Evolutionary conservation across 148 eudicot species (phyloP).

Genomic region (Spergularia bocconei): DNA sequence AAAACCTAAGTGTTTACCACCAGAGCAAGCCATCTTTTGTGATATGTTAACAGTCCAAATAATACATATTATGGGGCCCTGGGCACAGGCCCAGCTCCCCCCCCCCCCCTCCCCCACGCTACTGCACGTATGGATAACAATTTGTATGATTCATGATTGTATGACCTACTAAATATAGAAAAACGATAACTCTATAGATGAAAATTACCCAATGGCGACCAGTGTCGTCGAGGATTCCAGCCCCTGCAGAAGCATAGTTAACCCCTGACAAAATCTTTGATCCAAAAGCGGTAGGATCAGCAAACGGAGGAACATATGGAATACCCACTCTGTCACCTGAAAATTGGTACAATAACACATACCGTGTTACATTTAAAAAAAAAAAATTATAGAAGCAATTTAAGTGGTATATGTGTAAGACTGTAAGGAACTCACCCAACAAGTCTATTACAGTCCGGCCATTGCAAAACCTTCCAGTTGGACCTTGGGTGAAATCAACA

Average conservation of each 20-base stretch:
- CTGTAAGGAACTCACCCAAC: slow-evolving; percentile 40
- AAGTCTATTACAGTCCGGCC: slow-evolving; percentile 62
- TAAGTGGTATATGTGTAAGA: not conserved
- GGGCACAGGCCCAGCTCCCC: too few species aligned
- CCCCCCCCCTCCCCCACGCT: too few species aligned
- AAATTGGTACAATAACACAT: not conserved
- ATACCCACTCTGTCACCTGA: slow-evolving; percentile 64
- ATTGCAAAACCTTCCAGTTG: slow-evolving; percentile 71
- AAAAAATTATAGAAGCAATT: not conserved
- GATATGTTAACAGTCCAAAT: too few species aligned
- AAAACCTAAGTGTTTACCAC: too few species aligned
- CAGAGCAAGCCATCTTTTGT: too few species aligned
- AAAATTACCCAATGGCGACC: slow-evolving; percentile 67
- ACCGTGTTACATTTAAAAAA: not conserved
- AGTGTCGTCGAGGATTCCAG: slow-evolving; percentile 80
- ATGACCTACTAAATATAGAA: not conserved
- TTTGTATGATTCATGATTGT: too few species aligned
- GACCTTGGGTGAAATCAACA: slow-evolving; percentile 44
- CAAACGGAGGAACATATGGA: slow-evolving; percentile 62
- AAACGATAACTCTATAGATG: not conserved
- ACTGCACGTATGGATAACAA: too few species aligned
- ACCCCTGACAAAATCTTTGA: slow-evolving; percentile 53
- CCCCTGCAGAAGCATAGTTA: slow-evolving; percentile 89
- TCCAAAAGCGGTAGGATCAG: slow-evolving; percentile 58
- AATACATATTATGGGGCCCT: too few species aligned